Evolutionary conservation across 2,329 filamentous ascomycete genomes (phyloP).

Genomic region (Trichoderma oligosporum): DNA sequence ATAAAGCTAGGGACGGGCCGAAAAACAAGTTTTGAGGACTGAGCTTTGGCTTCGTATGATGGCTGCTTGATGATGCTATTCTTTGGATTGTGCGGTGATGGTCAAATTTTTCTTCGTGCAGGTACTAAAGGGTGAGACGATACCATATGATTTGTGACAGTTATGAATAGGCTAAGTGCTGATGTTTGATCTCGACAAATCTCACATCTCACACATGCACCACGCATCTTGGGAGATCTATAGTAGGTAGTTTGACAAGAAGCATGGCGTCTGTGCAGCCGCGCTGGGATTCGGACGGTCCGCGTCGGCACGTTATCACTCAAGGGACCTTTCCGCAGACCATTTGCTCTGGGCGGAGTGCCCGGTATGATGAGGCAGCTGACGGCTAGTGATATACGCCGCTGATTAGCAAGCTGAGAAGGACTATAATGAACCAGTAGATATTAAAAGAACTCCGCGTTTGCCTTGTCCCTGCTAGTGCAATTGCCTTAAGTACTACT

Average conservation of each 20-base stretch:
- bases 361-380: neutral
- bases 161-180: neutral
- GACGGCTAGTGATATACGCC: neutral
- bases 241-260: slow-evolving; percentile 2
- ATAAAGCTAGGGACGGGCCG: slow-evolving; percentile 20
- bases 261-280: slow-evolving; percentile 12
- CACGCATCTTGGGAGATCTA: slow-evolving; percentile 9
- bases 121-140: neutral
- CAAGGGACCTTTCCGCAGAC: neutral
- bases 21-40: neutral
- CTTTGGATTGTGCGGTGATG: neutral
- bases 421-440: neutral
- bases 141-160: neutral
- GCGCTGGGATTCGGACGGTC: slow-evolving; percentile 1
- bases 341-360: neutral
- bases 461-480: neutral
- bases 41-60: neutral
- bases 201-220: neutral
- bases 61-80: neutral
- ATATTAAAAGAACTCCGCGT: neutral
- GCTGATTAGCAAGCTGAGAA: neutral
- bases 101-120: neutral
- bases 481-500: too few species aligned
- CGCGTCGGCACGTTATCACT: neutral
- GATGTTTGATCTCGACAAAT: slow-evolving; percentile 1